Evolutionary conservation across 768 basidiomycete species (phyloP), one percentile per base, ranked within the genome.

Genomic region (Mycena capillaripes): DNA sequence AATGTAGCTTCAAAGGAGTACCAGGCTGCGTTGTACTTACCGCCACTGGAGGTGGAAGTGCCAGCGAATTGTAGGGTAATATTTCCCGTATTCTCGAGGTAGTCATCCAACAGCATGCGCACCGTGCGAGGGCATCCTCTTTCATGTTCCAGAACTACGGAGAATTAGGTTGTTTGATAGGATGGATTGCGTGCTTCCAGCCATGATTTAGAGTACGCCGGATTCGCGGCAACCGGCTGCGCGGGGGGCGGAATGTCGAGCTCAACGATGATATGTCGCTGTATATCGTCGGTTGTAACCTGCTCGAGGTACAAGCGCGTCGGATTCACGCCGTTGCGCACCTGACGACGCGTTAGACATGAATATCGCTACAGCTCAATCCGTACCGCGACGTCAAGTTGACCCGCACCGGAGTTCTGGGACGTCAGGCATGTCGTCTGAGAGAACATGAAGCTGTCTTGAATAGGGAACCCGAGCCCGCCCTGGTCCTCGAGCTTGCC

Each of bases 71-170:
- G n/a, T n/a, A n/a, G n/a, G n/a, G n/a, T n/a, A n/a, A n/a, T n/a
- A n/a, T n/a, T n/a, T n/a, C n/a, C n/a, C n/a, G n/a, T n/a, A n/a
- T n/a, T n/a, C n/a, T n/a, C n/a, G n/a, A n/a, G n/a, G n/a, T n/a
- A 60, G 16, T 69, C 68, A 16, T 62, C 29, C 68, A 59, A 69
- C 23, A 55, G 40, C n/a, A 69, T 1, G 11, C 16, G 36, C 9
- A 69, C 60, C 2, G 52, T 56, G n/a, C n/a, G n/a, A 29, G 30
- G 27, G 9, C 0, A 7, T 56, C 68, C 10, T 32, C 6, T 6
- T 59, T 32, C 52, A 46, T 53, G 34, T 62, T 56, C 68, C 68
- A 69, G 3, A 69, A 55, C 68, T 69, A 53, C 19, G 21, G 12
- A 40, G 5, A 25, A 12, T 53, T 19, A 61, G n/a, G 36, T 14